Evolutionary conservation across 805 yeast species (phyloP).

Genomic region (Teunomyces funiuensis): DNA sequence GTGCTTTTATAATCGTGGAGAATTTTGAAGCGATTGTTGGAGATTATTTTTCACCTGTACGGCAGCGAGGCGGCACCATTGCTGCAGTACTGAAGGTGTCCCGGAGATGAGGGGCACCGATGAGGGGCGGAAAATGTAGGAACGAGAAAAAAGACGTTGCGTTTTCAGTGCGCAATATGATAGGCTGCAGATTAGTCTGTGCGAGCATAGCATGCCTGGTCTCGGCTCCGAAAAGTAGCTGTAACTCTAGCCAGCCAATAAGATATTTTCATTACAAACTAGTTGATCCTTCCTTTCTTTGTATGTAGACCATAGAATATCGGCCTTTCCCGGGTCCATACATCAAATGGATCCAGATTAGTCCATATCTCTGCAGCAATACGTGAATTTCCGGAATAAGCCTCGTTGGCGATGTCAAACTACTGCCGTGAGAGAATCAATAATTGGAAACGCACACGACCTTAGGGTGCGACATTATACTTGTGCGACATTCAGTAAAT

Average conservation of each 20-base stretch:
- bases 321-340: not conserved
- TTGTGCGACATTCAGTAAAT: too few relatives aligned
- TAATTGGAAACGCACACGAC: too few relatives aligned
- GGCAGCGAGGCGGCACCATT: not conserved
- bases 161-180: not conserved
- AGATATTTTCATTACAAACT: too few relatives aligned
- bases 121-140: not conserved
- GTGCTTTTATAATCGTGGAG: not conserved
- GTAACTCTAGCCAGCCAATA: too few relatives aligned
- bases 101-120: conserved; percentile 5
- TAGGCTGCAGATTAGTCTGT: not conserved
- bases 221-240: conserved; percentile 3
- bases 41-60: not conserved
- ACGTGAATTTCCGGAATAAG: not conserved
- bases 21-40: not conserved
- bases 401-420: too few relatives aligned
- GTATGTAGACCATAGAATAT: too few relatives aligned
- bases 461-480: too few relatives aligned
- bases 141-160: not conserved
- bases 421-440: too few relatives aligned
- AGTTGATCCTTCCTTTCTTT: too few relatives aligned
- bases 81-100: not conserved
- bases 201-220: not conserved
- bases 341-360: not conserved
- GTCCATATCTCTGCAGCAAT: not conserved